Base-by-base conservation (phyloP, 148 eudicot species). In the Diospyros lotus region DNA sequence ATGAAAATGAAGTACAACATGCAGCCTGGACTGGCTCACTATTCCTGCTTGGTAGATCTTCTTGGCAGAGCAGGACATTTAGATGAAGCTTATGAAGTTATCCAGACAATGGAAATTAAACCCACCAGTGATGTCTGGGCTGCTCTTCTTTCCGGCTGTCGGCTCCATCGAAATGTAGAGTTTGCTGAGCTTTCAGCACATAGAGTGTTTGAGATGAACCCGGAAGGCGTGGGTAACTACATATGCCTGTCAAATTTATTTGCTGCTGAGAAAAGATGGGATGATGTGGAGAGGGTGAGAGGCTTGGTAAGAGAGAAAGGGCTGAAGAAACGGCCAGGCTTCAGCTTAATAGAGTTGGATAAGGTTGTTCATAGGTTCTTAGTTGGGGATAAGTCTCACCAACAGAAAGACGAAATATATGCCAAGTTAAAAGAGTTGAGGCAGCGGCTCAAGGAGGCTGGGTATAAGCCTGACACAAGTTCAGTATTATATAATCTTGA, bases 31-130 rank as follows among this genome's bases (percentile, higher is more conserved):
- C 75, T 77, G 43, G 73, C 75, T 75, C 87, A 84, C 52, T 76
- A 78, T 76, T 73, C 79, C 8, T 82, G 87, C 58, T 76, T 82
- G 75, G 80, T 85, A 45, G 85, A 85, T 77, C 83, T 82, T 79
- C 81, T 85, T 50, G 79, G 81, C 56, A 61, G 79, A 67, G 85
- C 83, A 48, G 83, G 87, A 58, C 69, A 74, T 43, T 51, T 82
- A 52, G 81, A 85, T 68, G 83, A 79, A 79, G 83, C 87, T 45
- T 77, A 82, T 72, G 84, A 79, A 56, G 56, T 77, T 43, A 63
- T 82, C 62, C 56, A 77, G 28, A 68, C 66, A 39, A 79, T 84
- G 80, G 68, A 50, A 72, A 61, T 82, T 51, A 60, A 79, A 41
- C 81, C 83, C 6, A 74, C 79, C 9, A 63, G 68, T 71, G 87